Evolutionary conservation across 83 land plant genomes (phyloP), one percentile per base, ranked within the genome.

Genomic region (Isoetes engelmannii): DNA sequence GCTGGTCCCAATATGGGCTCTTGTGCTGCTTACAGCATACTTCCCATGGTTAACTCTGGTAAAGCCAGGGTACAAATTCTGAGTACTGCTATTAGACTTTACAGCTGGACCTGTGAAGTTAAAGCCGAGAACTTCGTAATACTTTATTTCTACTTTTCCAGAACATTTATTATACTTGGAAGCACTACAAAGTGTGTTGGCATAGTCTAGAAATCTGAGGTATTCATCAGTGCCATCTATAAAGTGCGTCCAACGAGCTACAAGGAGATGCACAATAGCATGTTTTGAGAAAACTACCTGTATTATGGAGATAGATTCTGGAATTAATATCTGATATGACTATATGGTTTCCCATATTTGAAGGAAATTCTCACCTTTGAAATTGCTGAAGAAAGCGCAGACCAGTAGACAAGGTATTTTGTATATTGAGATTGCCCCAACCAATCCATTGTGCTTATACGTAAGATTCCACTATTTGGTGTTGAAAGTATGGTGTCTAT

Each of bases 401-500:
- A 63, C 89, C 89, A 90, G 67, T 74, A 90, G n/a, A 90, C 77
- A 44, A 85, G 73, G 63, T 64, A 81, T 12, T 78, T 66, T 21
- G 54, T 9, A 54, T 76, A 90, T 48, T 80, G 82, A 4, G 96
- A 90, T 64, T 90, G 96, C 21, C 96, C 96, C 50, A 90, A 84
- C 96, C 96, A 90, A 57, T 90, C 96, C 96, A 90, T 90, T 19
- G 92, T 85, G 71, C 73, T 90, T 21, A 90, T 88, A 69, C 92
- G 79, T 13, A 90, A 74, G 6, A 71, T 84, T 9, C 83, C 87
- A 10, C 86, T 86, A 59, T 17, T 47, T 37, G 57, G 63, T 5
- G 80, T 92, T 57, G 96, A 90, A 68, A 85, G 84, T 42, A 90
- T 88, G 55, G 96, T 88, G 15, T 84, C 89, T 45, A 84, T 74